Conservation (phyloP, 1,139 yeast species). For the Citeromyces hawaiiensis region DNA sequence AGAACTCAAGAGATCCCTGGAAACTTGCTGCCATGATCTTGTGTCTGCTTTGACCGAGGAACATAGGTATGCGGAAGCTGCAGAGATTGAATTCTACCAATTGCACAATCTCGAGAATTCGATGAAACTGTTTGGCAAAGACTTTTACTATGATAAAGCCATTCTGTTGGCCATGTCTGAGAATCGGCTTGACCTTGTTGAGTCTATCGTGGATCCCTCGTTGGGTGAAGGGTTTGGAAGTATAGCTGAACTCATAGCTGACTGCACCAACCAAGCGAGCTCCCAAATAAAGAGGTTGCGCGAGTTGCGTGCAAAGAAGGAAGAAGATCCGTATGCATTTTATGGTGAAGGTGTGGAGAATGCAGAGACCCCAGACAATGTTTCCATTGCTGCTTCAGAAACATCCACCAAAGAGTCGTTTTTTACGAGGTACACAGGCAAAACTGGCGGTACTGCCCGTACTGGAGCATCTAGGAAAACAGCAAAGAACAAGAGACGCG, state of each 20-base stretch:
- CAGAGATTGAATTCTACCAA: conserved; percentile 55
- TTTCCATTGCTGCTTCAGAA: conserved; percentile 90
- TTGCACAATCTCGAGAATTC: conserved; percentile 52
- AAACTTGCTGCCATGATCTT: conserved; percentile 40
- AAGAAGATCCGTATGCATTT: conserved; percentile 74
- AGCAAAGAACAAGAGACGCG: conserved; percentile 83
- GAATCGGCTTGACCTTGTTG: conserved; percentile 30
- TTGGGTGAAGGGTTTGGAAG: conserved; percentile 81
- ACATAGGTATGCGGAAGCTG: conserved; percentile 76
- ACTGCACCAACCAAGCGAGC: conserved; percentile 72
- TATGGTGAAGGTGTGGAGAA: conserved; percentile 53
- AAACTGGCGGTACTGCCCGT: conserved; percentile 88
- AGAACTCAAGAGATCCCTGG: conserved; percentile 22
- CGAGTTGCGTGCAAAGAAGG: conserved; percentile 73
- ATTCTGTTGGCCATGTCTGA: conserved; percentile 42
- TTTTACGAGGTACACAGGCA: conserved; percentile 91
- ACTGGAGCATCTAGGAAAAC: conserved; percentile 93
- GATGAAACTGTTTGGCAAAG: conserved; percentile 57
- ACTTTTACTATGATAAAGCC: conserved; percentile 66
- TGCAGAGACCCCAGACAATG: conserved; percentile 78
- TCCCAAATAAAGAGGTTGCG: conserved; percentile 78
- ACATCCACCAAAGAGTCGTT: conserved; percentile 88
- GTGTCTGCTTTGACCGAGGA: conserved; percentile 49
- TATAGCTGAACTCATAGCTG: conserved; percentile 81
- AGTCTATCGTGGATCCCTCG: conserved; percentile 53